Evolutionary conservation across 306 rosid species (phyloP).

Genomic region (Sechiopsis laciniata): DNA sequence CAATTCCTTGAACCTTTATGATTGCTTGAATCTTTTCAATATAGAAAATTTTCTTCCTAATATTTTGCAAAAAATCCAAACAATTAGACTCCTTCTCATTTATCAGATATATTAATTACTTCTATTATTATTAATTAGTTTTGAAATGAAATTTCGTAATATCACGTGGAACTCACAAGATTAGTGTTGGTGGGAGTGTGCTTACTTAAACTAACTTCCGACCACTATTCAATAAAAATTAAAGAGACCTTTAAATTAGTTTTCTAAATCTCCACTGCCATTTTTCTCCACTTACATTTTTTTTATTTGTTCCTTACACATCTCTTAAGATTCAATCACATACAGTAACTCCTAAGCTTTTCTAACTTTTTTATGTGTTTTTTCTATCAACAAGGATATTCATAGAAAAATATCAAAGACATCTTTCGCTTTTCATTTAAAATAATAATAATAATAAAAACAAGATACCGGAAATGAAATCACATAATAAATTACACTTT

Average conservation of each 20-base stretch:
- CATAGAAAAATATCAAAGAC: background rate
- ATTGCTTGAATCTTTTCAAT: no score
- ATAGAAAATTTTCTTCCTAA: no score
- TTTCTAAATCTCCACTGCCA: background rate
- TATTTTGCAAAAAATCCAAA: no score
- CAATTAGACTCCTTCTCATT: no score
- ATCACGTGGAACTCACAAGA: no score
- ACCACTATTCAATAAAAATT: background rate
- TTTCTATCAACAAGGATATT: background rate
- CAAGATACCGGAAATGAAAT: background rate
- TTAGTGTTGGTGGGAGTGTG: background rate
- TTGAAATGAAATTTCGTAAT: no score
- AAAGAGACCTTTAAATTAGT: slow-evolving; percentile 10
- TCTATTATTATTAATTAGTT: no score
- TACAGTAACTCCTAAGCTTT: background rate
- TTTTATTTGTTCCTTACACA: background rate
- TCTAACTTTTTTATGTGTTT: background rate
- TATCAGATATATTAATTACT: no score
- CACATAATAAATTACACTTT: background rate
- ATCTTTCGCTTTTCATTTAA: background rate
- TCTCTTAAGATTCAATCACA: slow-evolving; percentile 4
- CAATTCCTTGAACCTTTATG: no score
- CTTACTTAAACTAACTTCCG: slow-evolving; percentile 12
- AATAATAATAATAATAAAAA: no score
- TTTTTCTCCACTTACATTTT: background rate